Conservation (phyloP, 257 asterid genomes). For the Oldenlandia corymbosa region DNA sequence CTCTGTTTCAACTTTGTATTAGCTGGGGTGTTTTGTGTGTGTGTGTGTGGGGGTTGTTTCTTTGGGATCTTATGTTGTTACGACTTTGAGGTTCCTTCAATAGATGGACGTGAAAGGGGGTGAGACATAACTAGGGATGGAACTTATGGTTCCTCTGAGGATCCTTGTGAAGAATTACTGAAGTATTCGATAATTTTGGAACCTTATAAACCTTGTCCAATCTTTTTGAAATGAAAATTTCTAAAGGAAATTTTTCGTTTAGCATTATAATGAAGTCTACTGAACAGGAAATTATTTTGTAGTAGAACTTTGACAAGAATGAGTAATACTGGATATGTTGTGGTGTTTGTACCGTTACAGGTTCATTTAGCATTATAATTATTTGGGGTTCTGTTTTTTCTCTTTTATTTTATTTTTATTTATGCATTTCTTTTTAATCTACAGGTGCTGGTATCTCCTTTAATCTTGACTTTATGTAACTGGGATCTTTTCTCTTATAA, state of each 20-base stretch:
- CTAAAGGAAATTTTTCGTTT: neutral
- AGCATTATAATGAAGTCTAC: neutral
- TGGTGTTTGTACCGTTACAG: neutral
- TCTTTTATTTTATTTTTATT: neutral
- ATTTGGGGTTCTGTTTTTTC: neutral
- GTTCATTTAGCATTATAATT: neutral
- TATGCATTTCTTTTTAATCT: neutral
- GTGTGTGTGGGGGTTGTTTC: neutral
- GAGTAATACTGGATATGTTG: neutral
- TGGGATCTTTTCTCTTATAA: conserved; percentile 22
- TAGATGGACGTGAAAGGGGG: neutral
- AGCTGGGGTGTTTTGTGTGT: neutral
- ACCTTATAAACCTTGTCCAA: neutral
- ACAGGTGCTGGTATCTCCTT: conserved; percentile 5
- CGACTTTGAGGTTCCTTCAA: neutral
- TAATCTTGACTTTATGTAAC: conserved; percentile 28
- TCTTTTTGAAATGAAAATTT: neutral
- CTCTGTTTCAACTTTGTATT: neutral
- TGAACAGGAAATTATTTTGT: neutral
- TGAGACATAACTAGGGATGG: neutral
- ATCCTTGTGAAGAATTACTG: neutral
- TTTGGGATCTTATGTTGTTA: neutral
- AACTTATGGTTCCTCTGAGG: neutral
- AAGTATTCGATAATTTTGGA: neutral
- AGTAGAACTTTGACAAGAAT: neutral